Percentiles rank a stretch among this genome's conserved stretches.
These are phyloP conservation scores for Paramecium biaurelia DNA, from an alignment of 73 alveolate species.

Conservation along the genomic window DNA sequence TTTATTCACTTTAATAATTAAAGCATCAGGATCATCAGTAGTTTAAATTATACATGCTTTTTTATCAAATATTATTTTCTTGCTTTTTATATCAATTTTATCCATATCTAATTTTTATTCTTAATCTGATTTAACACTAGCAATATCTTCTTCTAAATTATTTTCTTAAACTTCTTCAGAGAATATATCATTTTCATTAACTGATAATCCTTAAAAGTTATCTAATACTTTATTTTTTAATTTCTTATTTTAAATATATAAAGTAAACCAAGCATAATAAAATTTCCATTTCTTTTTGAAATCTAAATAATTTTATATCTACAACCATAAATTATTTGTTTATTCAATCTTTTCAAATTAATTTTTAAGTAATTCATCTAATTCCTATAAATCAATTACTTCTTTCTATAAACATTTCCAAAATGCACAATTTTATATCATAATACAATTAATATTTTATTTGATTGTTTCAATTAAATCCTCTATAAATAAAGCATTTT, in stretches of 20 bases:
- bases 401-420: constrained; percentile 40
- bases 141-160: constrained; percentile 54
- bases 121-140: constrained; percentile 34
- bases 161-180: constrained; percentile 52
- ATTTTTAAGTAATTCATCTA: constrained; percentile 3
- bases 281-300: constrained; percentile 59
- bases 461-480: constrained; percentile 25
- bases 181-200: constrained; percentile 57
- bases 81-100: constrained; percentile 50
- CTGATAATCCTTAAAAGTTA: constrained; percentile 31
- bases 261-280: constrained; percentile 52
- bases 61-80: constrained; percentile 44
- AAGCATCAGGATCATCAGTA: constrained; percentile 53
- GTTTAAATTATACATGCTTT: constrained; percentile 43
- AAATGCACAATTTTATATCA: constrained; percentile 35
- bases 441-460: not conserved
- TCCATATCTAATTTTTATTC: constrained; percentile 29
- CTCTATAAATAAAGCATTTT: constrained; percentile 28
- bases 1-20: constrained; percentile 52
- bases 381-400: constrained; percentile 27
- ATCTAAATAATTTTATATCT: constrained; percentile 21
- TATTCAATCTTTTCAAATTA: constrained; percentile 5
- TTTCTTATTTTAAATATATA: constrained; percentile 48
- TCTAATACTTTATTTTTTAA: constrained; percentile 40
- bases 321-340: constrained; percentile 41